Evolutionary conservation across 805 yeast genomes (phyloP).

Genomic region (Candida ulmi): DNA sequence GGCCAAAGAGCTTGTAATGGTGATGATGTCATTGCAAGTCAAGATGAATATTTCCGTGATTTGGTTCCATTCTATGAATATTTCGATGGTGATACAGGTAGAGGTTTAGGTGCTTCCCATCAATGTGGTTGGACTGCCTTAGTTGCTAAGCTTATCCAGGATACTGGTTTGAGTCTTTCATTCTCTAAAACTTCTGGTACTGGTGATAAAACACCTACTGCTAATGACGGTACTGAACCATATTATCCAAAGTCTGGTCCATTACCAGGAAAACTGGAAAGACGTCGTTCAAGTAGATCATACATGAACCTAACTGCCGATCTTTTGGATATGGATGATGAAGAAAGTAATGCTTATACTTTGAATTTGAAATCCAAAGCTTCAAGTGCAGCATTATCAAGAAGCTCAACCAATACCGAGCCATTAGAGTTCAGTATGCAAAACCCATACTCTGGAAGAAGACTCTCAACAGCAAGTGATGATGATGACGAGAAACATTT

Average conservation of each 20-base stretch:
- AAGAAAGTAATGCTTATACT: conserved; percentile 36
- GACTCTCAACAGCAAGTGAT: conserved; percentile 3
- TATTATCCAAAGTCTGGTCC: conserved; percentile 31
- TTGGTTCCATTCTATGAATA: conserved; percentile 78
- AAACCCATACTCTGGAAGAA: not conserved
- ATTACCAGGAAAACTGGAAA: conserved; percentile 45
- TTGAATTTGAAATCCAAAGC: conserved; percentile 15
- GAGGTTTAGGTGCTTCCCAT: conserved; percentile 90
- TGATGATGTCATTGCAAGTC: conserved; percentile 51
- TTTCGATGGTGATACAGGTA: conserved; percentile 91
- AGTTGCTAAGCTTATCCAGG: conserved; percentile 87
- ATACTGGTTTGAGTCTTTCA: conserved; percentile 66
- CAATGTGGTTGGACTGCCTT: conserved; percentile 97
- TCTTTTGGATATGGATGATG: conserved; percentile 61
- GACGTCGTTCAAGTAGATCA: conserved; percentile 75
- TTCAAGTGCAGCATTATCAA: conserved; percentile 16
- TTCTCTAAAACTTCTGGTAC: conserved; percentile 6
- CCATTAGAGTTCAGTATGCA: conserved; percentile 6
- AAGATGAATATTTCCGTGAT: conserved; percentile 69
- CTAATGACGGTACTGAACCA: conserved; percentile 6
- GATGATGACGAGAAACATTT: conserved; percentile 26
- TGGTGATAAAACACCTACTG: not conserved
- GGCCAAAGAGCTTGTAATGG: conserved; percentile 79
- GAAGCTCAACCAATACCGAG: conserved; percentile 13
- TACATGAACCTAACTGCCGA: conserved; percentile 62